Conservation (phyloP, 352 stramenopile species). For the Globisporangium uncinulatum region DNA sequence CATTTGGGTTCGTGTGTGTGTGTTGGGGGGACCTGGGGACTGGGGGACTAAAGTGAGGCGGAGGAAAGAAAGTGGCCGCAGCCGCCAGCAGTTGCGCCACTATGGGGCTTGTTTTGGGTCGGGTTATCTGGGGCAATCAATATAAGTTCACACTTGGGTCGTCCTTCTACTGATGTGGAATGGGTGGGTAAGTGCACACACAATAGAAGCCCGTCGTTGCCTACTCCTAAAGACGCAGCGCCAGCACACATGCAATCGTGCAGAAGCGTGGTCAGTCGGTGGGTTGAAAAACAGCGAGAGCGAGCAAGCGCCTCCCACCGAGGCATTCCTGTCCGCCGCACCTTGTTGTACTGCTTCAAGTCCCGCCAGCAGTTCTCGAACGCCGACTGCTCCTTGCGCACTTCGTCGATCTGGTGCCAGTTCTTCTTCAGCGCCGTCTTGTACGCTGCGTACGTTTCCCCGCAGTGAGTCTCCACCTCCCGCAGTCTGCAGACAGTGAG, state of each 20-base stretch:
- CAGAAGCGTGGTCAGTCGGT: not conserved
- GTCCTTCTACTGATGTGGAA: not conserved
- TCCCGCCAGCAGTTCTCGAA: slow-evolving; percentile 84
- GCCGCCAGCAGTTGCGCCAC: too few relatives aligned
- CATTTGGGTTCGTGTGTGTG: too few relatives aligned
- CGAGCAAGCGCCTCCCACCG: not conserved
- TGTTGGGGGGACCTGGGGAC: too few relatives aligned
- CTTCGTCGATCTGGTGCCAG: slow-evolving; percentile 82
- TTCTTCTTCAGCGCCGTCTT: slow-evolving; percentile 87
- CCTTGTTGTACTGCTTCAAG: slow-evolving; percentile 56
- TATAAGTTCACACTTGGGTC: too few relatives aligned
- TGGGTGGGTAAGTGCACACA: not conserved
- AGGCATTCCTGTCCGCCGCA: not conserved
- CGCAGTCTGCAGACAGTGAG: slow-evolving; percentile 35
- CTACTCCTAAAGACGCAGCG: not conserved
- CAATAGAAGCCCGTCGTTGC: not conserved
- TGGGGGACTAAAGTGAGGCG: too few relatives aligned
- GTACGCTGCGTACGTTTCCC: slow-evolving; percentile 83
- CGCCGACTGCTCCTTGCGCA: slow-evolving; percentile 80
- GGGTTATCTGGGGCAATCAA: too few relatives aligned
- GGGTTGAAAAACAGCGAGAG: not conserved
- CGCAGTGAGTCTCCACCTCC: slow-evolving; percentile 76
- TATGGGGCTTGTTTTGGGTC: too few relatives aligned
- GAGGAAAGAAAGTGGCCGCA: too few relatives aligned
- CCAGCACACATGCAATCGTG: too few relatives aligned